Evolutionary conservation across 1,284 basidiomycete species (phyloP).

Genomic region (Trichosporon faecale): DNA sequence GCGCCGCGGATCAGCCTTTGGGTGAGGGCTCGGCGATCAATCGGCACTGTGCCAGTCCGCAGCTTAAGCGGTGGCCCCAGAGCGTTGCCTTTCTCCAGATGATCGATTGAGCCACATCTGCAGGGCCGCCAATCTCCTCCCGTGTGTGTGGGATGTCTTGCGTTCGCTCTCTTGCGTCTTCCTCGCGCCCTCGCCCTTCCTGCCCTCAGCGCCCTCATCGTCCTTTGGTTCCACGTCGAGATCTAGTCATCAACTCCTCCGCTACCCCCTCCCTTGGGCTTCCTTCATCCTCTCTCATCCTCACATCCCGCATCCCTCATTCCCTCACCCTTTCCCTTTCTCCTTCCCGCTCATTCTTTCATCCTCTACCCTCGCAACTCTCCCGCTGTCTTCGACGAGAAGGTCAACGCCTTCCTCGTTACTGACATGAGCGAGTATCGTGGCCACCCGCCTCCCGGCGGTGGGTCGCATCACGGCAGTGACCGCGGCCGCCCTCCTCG

Average conservation of each 20-base stretch:
- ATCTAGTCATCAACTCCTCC: neutral
- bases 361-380: neutral
- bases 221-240: neutral
- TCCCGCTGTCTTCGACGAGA: neutral
- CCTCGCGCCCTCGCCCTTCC: neutral
- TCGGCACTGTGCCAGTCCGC: neutral
- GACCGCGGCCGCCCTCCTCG: neutral
- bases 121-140: too few species aligned
- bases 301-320: neutral
- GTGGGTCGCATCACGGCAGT: neutral
- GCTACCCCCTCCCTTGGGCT: neutral
- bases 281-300: neutral
- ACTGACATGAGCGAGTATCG: neutral
- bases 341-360: neutral
- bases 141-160: neutral
- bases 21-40: neutral
- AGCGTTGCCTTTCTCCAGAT: neutral
- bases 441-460: neutral
- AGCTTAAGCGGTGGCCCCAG: too few species aligned
- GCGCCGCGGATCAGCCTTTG: too few species aligned
- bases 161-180: neutral
- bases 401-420: neutral
- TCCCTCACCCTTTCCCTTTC: neutral
- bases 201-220: neutral
- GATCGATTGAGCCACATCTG: neutral